Evolutionary conservation across 352 stramenopile species (phyloP), one percentile per base, ranked within the genome.

Genomic region (Phytopythium cucurbitacearum): DNA sequence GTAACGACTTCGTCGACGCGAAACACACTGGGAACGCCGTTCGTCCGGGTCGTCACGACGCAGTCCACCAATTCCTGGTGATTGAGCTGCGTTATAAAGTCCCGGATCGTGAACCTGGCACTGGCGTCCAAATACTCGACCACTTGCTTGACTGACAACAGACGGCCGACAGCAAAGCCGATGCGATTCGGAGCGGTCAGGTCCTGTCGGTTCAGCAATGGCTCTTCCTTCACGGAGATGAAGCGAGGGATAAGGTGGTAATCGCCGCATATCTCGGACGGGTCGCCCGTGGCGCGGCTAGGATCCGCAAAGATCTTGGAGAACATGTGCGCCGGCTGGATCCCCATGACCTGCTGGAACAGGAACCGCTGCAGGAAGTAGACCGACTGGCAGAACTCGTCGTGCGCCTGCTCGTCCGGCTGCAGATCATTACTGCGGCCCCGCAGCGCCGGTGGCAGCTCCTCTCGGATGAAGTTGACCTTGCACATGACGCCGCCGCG

Each of bases 201-300:
- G 48, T 91, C 78, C 48, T 74, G 58, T 11, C 65, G 69, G 67
- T 89, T 75, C n/a, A 90, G 56, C 45, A 89, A 44, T 13, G 76
- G 76, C 32, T 76, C 52, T 42, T 89, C 76, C 13, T 87, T 73
- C 36, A 87, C 53, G 9, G 79, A 77, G 53, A 95, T 76, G 63
- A 95, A 95, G 32, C 85, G 83, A 3, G 85, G 85, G 37, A 92
- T 67, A 37, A 95, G 62, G 60, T 95, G 85, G 21, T 88, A 90
- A 55, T 91, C 81, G 1, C 69, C 71, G 62, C 82, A 91, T 40
- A 84, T 75, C 49, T 91, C 72, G 0, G 71, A 71, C 5, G 59
- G 28, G 21, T 88, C 76, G 7, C 78, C 76, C 9, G 76, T 86
- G 38, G 76, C 78, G 28, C 74, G 64, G 9, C 61, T 45, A 2